These are phyloP conservation scores for Breynia disticha DNA, from an alignment of 441 rosid genomes.

Conservation along the genomic window DNA sequence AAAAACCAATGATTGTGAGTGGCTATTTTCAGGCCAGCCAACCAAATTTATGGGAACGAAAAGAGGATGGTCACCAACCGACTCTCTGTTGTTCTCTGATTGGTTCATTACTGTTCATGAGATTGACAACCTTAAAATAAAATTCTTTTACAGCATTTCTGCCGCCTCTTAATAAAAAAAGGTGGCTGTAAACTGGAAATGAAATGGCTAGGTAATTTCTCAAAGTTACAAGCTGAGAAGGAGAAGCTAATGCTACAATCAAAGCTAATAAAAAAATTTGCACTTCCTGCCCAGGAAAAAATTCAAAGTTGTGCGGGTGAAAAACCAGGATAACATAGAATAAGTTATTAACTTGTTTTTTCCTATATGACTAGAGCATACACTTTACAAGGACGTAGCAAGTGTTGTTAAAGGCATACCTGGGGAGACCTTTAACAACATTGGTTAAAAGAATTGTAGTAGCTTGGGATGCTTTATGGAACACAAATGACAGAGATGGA, in stretches of 20 bases:
- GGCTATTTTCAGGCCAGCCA: slow-evolving; percentile 9
- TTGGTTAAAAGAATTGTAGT: background rate
- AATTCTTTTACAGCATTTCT: background rate
- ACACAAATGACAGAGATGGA: slow-evolving; percentile 14
- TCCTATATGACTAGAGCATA: background rate
- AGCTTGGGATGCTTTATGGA: background rate
- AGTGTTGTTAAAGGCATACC: background rate
- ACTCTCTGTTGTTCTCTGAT: slow-evolving; percentile 3
- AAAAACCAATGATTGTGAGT: background rate
- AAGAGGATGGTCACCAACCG: slow-evolving; percentile 17
- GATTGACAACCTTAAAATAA: background rate
- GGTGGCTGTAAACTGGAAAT: background rate
- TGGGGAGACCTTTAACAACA: background rate
- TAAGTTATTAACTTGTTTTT: background rate
- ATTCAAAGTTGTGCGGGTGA: background rate
- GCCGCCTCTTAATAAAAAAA: background rate
- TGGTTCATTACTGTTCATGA: slow-evolving; percentile 3
- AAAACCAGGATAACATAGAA: background rate
- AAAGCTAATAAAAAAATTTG: background rate
- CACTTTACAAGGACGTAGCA: background rate
- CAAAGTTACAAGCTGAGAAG: background rate
- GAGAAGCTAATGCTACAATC: background rate
- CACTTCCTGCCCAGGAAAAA: background rate
- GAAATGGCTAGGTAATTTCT: background rate
- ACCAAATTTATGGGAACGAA: slow-evolving; percentile 11